Conservation (phyloP, 192 early-diverging fungal genomes). For the Rhizoclosmatium sp. region DNA sequence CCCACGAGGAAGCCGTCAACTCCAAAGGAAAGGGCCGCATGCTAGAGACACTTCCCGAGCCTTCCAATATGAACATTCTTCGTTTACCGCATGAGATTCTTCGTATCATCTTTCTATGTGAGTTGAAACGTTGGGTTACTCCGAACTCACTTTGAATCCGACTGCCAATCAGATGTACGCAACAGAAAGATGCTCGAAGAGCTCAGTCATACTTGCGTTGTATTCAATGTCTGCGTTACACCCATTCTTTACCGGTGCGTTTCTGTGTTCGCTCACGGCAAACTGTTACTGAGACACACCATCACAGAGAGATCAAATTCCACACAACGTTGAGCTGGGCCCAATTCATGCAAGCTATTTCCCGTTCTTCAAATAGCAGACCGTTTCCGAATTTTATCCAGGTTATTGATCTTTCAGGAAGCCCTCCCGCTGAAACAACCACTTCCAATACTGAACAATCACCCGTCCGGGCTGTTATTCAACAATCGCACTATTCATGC, state of each 20-base stretch:
- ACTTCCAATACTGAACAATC: no score
- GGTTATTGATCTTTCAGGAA: neutral
- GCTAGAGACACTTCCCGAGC: no score
- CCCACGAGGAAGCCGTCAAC: no score
- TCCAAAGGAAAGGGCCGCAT: no score
- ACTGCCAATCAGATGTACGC: neutral
- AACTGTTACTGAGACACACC: neutral
- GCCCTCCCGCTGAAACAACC: neutral
- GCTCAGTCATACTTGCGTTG: neutral
- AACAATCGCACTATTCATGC: neutral
- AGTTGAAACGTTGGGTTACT: neutral
- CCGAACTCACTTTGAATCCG: neutral
- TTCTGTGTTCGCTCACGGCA: neutral
- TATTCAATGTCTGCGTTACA: neutral
- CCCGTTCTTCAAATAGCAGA: neutral
- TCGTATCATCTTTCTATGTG: conserved; percentile 5
- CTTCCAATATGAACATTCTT: no score
- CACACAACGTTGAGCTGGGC: neutral
- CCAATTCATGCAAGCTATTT: neutral
- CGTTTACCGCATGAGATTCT: neutral
- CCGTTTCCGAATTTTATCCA: neutral
- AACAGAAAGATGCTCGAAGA: conserved; percentile 9
- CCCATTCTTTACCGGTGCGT: conserved; percentile 12
- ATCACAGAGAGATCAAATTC: conserved; percentile 2
- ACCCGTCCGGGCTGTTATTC: neutral